Evolutionary conservation across 2,329 filamentous ascomycete species (phyloP).

Genomic region (Coleophoma crateriformis): DNA sequence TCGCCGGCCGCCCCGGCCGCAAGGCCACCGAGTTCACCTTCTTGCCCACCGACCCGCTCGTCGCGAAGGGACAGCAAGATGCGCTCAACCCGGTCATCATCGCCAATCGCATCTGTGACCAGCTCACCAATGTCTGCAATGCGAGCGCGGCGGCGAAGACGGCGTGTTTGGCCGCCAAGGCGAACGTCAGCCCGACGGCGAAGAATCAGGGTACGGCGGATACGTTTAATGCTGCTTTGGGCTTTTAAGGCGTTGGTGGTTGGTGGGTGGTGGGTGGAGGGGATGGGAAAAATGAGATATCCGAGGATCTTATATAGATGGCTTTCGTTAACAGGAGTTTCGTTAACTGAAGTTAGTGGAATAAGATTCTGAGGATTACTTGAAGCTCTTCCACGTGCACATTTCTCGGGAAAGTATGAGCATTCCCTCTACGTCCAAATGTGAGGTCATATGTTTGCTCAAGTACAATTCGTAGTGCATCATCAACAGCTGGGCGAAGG

Average conservation of each 20-base stretch:
- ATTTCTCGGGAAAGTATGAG: too few species aligned
- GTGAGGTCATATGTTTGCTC: too few species aligned
- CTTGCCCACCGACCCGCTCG: conserved; percentile 55
- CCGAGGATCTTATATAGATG: background rate
- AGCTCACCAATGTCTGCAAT: conserved; percentile 59
- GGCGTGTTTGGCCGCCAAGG: conserved; percentile 46
- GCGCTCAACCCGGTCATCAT: conserved; percentile 68
- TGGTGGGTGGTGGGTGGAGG: background rate
- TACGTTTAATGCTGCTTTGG: conserved; percentile 30
- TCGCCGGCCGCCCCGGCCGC: conserved; percentile 43
- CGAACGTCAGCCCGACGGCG: conserved; percentile 36
- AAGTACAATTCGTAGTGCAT: too few species aligned
- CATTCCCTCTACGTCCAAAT: too few species aligned
- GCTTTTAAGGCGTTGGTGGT: conserved; percentile 18
- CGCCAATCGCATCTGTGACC: conserved; percentile 64
- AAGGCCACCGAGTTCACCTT: conserved; percentile 58
- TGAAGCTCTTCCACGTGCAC: too few species aligned
- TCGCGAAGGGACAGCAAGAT: conserved; percentile 56
- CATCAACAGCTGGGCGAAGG: too few species aligned
- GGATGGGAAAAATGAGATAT: background rate
- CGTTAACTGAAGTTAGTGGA: too few species aligned
- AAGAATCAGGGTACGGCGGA: conserved; percentile 41
- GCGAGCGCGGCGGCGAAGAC: conserved; percentile 50
- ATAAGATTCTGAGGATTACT: too few species aligned
- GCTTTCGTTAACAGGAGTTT: too few species aligned